Percentiles rank a stretch among this genome's conserved stretches.
phyloP scores from a whole-genome alignment of 805 yeast genomes.

The Tetrapisispora pingtungensis region DNA sequence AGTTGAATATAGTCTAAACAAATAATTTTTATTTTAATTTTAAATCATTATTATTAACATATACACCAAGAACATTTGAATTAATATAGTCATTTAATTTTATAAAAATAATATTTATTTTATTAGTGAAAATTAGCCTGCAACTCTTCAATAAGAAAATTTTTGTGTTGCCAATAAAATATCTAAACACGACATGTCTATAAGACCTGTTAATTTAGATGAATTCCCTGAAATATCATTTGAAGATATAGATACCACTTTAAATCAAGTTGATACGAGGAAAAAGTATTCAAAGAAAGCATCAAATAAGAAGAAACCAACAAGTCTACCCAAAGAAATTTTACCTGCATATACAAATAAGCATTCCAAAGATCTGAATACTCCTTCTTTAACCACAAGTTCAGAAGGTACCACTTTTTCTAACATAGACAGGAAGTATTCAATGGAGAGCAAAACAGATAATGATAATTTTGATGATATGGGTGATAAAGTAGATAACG shows the following conservation, averaged over 20 bases:
- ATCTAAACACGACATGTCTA: slow-evolving; percentile 1
- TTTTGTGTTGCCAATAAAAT: too few relatives aligned
- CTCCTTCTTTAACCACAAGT: slow-evolving; percentile 22
- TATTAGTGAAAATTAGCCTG: too few relatives aligned
- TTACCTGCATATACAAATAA: not conserved
- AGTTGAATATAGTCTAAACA: too few relatives aligned
- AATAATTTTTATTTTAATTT: too few relatives aligned
- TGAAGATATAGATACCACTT: slow-evolving; percentile 26
- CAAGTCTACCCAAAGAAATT: not conserved
- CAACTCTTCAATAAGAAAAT: too few relatives aligned
- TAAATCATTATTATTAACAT: too few relatives aligned
- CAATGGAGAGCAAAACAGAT: not conserved
- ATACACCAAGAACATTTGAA: too few relatives aligned
- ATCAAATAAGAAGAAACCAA: slow-evolving; percentile 5
- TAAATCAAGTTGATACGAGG: slow-evolving; percentile 6
- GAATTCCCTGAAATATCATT: slow-evolving; percentile 25
- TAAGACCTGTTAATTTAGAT: slow-evolving; percentile 4
- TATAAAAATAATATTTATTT: too few relatives aligned
- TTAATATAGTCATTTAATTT: too few relatives aligned
- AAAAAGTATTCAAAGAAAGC: slow-evolving; percentile 3
- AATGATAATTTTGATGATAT: slow-evolving; percentile 8
- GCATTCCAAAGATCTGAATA: not conserved
- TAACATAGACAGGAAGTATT: slow-evolving; percentile 5
- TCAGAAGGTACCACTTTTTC: slow-evolving; percentile 26
- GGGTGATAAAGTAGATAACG: slow-evolving; percentile 15